These are phyloP conservation scores for Cladochytrium replicatum DNA, from an alignment of 192 early-diverging fungal genomes.

Conservation along the genomic window DNA sequence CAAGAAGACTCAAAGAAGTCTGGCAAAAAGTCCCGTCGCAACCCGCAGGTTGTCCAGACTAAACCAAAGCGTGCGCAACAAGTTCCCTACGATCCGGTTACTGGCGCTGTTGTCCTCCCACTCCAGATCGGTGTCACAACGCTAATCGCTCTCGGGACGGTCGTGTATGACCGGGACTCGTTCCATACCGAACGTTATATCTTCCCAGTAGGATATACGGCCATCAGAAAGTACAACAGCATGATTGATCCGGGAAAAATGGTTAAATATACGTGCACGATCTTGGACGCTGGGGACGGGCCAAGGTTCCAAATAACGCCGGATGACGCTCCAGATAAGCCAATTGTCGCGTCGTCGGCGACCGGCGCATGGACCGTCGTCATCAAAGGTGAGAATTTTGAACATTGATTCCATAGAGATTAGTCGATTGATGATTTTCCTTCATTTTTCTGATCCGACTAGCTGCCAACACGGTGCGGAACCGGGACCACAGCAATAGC, in stretches of 20 bases:
- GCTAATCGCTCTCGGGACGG: slow-evolving; percentile 57
- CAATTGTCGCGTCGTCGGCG: slow-evolving; percentile 64
- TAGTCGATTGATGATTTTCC: neutral
- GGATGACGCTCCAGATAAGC: slow-evolving; percentile 63
- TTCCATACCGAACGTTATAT: slow-evolving; percentile 90
- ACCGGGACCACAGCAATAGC: slow-evolving; percentile 69
- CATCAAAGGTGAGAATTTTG: slow-evolving; percentile 41
- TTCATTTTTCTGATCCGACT: neutral
- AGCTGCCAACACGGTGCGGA: slow-evolving; percentile 65
- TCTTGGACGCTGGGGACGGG: slow-evolving; percentile 65
- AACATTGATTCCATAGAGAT: neutral
- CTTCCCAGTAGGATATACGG: slow-evolving; percentile 81
- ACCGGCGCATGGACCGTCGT: slow-evolving; percentile 87
- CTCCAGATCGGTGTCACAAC: slow-evolving; percentile 70
- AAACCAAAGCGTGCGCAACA: too few relatives aligned
- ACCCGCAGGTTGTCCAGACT: too few relatives aligned
- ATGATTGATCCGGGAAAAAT: slow-evolving; percentile 50
- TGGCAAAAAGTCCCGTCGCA: neutral
- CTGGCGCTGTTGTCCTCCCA: slow-evolving; percentile 49
- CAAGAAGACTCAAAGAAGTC: neutral
- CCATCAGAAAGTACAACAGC: slow-evolving; percentile 53
- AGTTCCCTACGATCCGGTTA: slow-evolving; percentile 18
- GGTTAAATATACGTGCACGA: slow-evolving; percentile 55
- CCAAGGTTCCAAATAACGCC: slow-evolving; percentile 75
- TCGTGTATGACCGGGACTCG: slow-evolving; percentile 61